Percentiles rank a stretch among this genome's conserved stretches.
Conservation (phyloP, 2,329 filamentous ascomycete genomes). For the Neofusicoccum kwambonambiense region DNA sequence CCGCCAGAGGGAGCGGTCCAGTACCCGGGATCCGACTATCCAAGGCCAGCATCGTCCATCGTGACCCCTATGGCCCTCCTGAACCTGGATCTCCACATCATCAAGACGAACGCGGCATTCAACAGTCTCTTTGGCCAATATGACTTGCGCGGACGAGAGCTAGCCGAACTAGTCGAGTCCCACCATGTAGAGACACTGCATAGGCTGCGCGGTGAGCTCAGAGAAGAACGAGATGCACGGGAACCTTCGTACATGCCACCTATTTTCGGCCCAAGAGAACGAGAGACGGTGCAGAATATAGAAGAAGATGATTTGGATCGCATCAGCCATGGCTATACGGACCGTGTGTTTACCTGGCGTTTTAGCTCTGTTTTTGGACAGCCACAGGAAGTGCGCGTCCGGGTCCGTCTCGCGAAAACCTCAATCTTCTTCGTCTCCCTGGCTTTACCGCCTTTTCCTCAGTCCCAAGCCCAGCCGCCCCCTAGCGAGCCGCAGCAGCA, state of each 20-base stretch:
- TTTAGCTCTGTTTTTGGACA: constrained; percentile 7
- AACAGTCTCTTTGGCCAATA: constrained; percentile 42
- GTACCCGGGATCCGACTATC: neutral
- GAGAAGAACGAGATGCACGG: constrained; percentile 47
- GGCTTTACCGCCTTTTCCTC: constrained; percentile 21
- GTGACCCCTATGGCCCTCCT: constrained; percentile 38
- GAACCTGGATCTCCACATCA: constrained; percentile 48
- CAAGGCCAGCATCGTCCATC: neutral
- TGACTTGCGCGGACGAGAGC: constrained; percentile 38
- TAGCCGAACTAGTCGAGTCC: constrained; percentile 45
- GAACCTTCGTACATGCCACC: constrained; percentile 53
- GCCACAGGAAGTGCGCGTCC: constrained; percentile 28
- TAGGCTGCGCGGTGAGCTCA: constrained; percentile 44
- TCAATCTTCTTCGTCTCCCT: constrained; percentile 38
- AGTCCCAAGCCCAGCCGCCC: neutral
- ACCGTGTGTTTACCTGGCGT: constrained; percentile 26
- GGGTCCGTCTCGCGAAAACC: constrained; percentile 37
- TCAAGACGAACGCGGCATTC: constrained; percentile 47
- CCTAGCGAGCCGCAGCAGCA: neutral
- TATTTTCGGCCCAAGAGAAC: constrained; percentile 43
- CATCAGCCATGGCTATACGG: constrained; percentile 44
- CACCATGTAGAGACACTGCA: constrained; percentile 44
- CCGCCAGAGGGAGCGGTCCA: constrained; percentile 3
- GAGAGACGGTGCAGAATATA: constrained; percentile 44
- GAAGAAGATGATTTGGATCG: constrained; percentile 44